phyloP scores from a whole-genome alignment of 2,329 filamentous ascomycete species.

The Phialophora macrospora region DNA sequence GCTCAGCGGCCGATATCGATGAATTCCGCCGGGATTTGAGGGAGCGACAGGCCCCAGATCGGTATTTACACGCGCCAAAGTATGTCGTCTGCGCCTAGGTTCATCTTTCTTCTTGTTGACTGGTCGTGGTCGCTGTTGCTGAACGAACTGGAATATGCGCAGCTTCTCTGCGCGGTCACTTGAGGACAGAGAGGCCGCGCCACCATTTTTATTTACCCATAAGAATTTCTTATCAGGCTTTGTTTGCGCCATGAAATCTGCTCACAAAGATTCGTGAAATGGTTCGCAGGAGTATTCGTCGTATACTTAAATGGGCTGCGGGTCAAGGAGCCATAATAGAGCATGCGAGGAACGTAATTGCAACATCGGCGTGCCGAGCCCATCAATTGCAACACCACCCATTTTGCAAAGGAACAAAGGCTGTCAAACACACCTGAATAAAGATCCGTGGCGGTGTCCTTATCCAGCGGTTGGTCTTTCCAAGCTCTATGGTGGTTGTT shows the following conservation, averaged over 20 bases:
- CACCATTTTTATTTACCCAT: slow-evolving; percentile 27
- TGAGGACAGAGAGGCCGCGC: slow-evolving; percentile 17
- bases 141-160: slow-evolving; percentile 29
- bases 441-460: not conserved
- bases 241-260: not conserved
- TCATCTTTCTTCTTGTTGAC: not conserved
- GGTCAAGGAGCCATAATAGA: not conserved
- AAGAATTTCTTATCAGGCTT: slow-evolving; percentile 16
- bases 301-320: not conserved
- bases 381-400: not conserved
- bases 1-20: slow-evolving; percentile 11
- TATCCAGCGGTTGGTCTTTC: not conserved
- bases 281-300: not conserved
- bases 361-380: not conserved
- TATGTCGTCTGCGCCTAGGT: not conserved
- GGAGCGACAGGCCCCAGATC: not conserved
- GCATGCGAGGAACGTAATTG: not conserved
- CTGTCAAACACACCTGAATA: not conserved
- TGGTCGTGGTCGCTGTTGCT: slow-evolving; percentile 14
- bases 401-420: not conserved
- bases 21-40: not conserved
- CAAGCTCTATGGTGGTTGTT: not conserved
- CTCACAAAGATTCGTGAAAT: not conserved
- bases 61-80: not conserved
- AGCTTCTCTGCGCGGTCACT: slow-evolving; percentile 22